Evolutionary conservation across 257 asterid genomes (phyloP).

Genomic region (Perilla frutescens): DNA sequence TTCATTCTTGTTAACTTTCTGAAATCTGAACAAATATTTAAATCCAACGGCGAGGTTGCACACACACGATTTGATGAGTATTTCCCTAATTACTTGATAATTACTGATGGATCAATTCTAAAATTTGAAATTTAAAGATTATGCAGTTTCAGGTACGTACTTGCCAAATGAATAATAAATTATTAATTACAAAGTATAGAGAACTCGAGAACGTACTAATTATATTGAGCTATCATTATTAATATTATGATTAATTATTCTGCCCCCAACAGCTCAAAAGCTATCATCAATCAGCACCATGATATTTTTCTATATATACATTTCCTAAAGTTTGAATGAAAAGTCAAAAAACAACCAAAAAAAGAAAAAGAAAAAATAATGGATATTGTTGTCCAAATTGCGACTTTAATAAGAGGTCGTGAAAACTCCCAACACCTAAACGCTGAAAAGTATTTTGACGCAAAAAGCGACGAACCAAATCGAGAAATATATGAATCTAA

Average conservation of each 20-base stretch:
- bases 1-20: background rate
- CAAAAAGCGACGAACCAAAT: slow-evolving; percentile 9
- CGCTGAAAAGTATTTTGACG: background rate
- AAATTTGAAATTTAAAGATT: too few species aligned
- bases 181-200: too few species aligned
- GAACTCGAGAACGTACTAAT: too few species aligned
- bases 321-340: slow-evolving; percentile 1
- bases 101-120: too few species aligned
- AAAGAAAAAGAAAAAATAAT: background rate
- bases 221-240: background rate
- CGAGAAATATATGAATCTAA: background rate
- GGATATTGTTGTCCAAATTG: slow-evolving; percentile 17
- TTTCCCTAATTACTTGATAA: too few species aligned
- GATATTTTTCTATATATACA: background rate
- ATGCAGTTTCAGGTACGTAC: background rate
- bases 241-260: background rate
- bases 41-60: too few species aligned
- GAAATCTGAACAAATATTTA: too few species aligned
- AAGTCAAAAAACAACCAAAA: background rate
- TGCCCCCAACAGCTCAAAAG: background rate
- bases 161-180: too few species aligned
- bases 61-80: too few species aligned
- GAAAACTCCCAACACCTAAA: too few species aligned
- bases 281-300: slow-evolving; percentile 7
- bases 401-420: background rate